Evolutionary conservation across 768 basidiomycete species (phyloP).

Genomic region (Hemileccinum rubropunctum): DNA sequence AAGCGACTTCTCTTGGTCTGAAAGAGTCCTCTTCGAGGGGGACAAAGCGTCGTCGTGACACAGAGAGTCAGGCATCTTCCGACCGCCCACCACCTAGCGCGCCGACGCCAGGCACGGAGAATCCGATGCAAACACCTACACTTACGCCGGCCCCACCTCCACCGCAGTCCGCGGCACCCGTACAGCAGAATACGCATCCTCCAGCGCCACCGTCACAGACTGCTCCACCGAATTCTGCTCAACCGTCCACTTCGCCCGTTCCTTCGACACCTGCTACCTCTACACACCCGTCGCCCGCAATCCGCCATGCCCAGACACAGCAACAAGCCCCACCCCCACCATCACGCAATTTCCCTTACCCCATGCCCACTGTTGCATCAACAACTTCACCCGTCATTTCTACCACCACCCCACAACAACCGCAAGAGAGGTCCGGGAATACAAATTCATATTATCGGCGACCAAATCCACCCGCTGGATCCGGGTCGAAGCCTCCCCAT

Average conservation of each 20-base stretch:
- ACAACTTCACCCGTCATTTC: conserved; percentile 57
- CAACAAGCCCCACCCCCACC: conserved; percentile 21
- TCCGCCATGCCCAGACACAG: conserved; percentile 31
- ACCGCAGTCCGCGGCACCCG: conserved; percentile 14
- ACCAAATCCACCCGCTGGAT: conserved; percentile 27
- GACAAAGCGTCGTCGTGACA: conserved; percentile 56
- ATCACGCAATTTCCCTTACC: conserved; percentile 50
- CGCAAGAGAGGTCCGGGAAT: conserved; percentile 22
- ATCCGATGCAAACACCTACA: conserved; percentile 15
- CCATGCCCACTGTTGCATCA: conserved; percentile 71
- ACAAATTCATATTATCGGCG: conserved; percentile 57
- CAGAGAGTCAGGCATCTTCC: conserved; percentile 31
- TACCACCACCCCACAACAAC: conserved; percentile 39
- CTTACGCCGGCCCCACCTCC: conserved; percentile 27
- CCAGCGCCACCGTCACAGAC: conserved; percentile 33
- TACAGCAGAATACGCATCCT: conserved; percentile 26
- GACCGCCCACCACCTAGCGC: conserved; percentile 22
- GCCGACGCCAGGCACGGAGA: conserved; percentile 20
- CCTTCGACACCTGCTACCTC: conserved; percentile 33
- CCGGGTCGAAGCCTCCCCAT: conserved; percentile 27
- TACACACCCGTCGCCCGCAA: conserved; percentile 35
- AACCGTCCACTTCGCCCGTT: conserved; percentile 32
- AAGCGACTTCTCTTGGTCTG: conserved; percentile 73
- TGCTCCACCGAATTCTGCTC: conserved; percentile 24
- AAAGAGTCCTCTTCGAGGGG: conserved; percentile 71